Base-by-base conservation (phyloP, 345 rosid genomes). In the Euphorbia tirucalli region DNA sequence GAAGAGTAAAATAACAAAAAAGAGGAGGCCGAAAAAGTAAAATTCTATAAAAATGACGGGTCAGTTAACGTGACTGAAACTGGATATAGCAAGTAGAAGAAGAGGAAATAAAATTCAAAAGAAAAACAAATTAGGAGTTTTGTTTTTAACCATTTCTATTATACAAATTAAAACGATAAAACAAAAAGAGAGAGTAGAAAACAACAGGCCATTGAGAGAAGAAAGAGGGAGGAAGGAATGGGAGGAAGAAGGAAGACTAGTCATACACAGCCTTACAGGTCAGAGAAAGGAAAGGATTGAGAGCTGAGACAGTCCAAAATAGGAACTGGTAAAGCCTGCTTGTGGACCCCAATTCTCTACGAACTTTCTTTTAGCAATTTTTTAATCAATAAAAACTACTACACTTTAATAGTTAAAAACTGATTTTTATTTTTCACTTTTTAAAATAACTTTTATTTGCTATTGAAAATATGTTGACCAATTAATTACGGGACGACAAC, bases 341-440 rank as follows among this genome's bases (percentile, higher is more conserved):
- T 74, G 86, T 64, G 78, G 71, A 32, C 50, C 69, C 31, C 77
- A 61, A 65, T 24, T 68, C 30, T 32, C 24, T 41, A 44, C 75
- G 70, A 63, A 74, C 78, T 67, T 69, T 74, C 77, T 46, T 66
- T 41, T 46, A 50, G 30, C 9, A n/a, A n/a, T n/a, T n/a, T n/a
- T n/a, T n/a, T n/a, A 15, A 21, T 35, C 39, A 35, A 3, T 35
- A 35, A 35, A 35, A 35, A 3, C 3, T 35, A 7, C 7, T 35
- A 35, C 39, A 35, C 39, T 35, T 3, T 35, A 35, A 7, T 35
- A 35, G n/a, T n/a, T n/a, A n/a, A 35, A 35, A 35, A 35, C 39
- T 3, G 39, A 35, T 35, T 35, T 35, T 35, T 35, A 3, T 35
- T 35, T 35, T 35, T 35, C 4, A 35, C 39, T 7, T 35, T 35